phyloP scores from a whole-genome alignment of 1,284 basidiomycete genomes.

The Sutorius eximius region DNA sequence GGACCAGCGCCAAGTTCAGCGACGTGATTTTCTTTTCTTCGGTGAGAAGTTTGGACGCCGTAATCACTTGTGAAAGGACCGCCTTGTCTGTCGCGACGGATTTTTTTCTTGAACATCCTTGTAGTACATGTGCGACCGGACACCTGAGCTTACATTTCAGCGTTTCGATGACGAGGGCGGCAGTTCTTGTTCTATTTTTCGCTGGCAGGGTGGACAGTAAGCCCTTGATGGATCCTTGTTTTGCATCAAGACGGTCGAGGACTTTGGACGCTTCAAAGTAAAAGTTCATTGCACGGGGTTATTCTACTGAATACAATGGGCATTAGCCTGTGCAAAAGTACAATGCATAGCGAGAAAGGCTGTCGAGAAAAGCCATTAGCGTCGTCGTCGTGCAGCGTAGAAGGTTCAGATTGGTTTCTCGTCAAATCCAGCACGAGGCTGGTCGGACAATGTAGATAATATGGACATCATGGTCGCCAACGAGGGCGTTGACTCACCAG shows the following conservation, averaged over 20 bases:
- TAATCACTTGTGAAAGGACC: conserved; percentile 65
- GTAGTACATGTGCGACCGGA: background rate
- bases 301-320: conserved; percentile 36
- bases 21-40: conserved; percentile 78
- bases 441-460: conserved; percentile 90
- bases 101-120: conserved; percentile 10
- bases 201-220: conserved; percentile 70
- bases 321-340: conserved; percentile 21
- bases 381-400: background rate
- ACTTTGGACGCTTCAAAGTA: conserved; percentile 85
- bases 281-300: conserved; percentile 76
- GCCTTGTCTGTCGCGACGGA: conserved; percentile 57
- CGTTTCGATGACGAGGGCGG: conserved; percentile 85
- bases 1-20: conserved; percentile 72
- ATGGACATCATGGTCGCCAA: conserved; percentile 49
- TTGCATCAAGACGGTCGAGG: conserved; percentile 82
- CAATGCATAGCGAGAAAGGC: conserved; percentile 11
- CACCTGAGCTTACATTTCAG: conserved; percentile 74
- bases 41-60: conserved; percentile 61
- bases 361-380: conserved; percentile 17
- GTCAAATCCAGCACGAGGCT: conserved; percentile 41
- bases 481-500: conserved; percentile 24
- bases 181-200: conserved; percentile 75
- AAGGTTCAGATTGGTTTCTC: conserved; percentile 42
- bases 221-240: conserved; percentile 84